Evolutionary conservation across 2,329 filamentous ascomycete species (phyloP), one percentile per base, ranked within the genome.

Genomic region (Fusarium burgessii): DNA sequence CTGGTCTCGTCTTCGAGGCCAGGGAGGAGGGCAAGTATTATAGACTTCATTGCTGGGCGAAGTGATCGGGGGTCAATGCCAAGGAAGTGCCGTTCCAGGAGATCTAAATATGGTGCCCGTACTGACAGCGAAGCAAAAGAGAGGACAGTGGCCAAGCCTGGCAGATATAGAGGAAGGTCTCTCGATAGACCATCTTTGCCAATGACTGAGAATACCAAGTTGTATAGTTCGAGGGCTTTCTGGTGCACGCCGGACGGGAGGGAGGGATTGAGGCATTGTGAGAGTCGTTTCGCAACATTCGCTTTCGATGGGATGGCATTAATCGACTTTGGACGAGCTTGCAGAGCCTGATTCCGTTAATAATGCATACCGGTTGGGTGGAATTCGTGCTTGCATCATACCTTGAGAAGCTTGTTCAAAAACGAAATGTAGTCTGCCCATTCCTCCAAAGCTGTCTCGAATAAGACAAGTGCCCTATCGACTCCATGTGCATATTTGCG

Each of bases 371-470:
- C 7, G 29, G 3, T 4, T 6, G n/a, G 20, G 5, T 20, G 27
- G 15, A 14, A 23, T 11, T 35, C 33, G 6, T n/a, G 20, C 13
- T 11, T 14, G 10, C 20, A 40, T 54, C 80, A 74, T 80, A 95
- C 93, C 89, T 98, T 98, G 68, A 97, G 86, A 51, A 99, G 86
- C 68, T 94, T 90, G 78, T 93, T 97, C 60, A 99, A 84, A 80
- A 98, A 99, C 20, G 95, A 97, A 77, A 99, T 99, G 79, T 99
- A 99, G 83, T 99, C 96, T 51, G 97, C 96, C 96, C 96, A 99
- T 89, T 99, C 96, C 82, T 98, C 94, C 74, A 98, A 86, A 33
- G 94, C 91, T 18, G 93, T 95, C 79, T 99, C 96, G 84, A 98
- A 99, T 36, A 97, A 87, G 47, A 92, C 89, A 68, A 99, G 87